phyloP scores from a whole-genome alignment of 2,329 filamentous ascomycete genomes.

The Cephalotrichum gorgonifer region DNA sequence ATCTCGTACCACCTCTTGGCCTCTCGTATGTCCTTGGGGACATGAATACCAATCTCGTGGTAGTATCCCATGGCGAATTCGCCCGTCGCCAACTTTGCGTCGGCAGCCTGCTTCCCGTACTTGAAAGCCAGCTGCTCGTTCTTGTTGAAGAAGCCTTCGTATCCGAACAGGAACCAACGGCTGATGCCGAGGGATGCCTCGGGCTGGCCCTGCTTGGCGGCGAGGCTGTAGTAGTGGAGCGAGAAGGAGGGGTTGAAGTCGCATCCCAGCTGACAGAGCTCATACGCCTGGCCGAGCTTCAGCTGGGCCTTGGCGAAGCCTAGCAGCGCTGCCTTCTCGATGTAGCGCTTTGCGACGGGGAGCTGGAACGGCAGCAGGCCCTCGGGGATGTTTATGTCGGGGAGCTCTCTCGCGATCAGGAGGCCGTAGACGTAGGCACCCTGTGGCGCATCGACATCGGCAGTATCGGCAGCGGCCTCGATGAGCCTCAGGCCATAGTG shows the following conservation, averaged over 20 bases:
- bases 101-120: constrained; percentile 80
- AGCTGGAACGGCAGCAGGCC: constrained; percentile 61
- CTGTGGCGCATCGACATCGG: constrained; percentile 94
- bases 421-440: constrained; percentile 94
- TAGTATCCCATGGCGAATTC: constrained; percentile 98
- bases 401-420: constrained; percentile 80
- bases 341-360: constrained; percentile 67
- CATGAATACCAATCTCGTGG: constrained; percentile 89
- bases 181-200: constrained; percentile 95
- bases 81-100: constrained; percentile 72
- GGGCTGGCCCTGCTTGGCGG: constrained; percentile 81
- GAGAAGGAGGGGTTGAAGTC: constrained; percentile 91
- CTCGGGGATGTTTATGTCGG: constrained; percentile 76
- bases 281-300: constrained; percentile 94
- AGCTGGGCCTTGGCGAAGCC: constrained; percentile 94
- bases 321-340: constrained; percentile 92
- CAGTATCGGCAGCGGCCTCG: constrained; percentile 68
- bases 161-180: constrained; percentile 96
- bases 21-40: constrained; percentile 71
- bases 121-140: constrained; percentile 90
- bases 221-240: constrained; percentile 89
- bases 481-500: constrained; percentile 72
- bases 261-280: constrained; percentile 85
- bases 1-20: constrained; percentile 84
- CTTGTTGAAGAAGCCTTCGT: constrained; percentile 85